Base-by-base conservation (phyloP, 2,329 filamentous ascomycete genomes). In the Taxawa tesnikishii region DNA sequence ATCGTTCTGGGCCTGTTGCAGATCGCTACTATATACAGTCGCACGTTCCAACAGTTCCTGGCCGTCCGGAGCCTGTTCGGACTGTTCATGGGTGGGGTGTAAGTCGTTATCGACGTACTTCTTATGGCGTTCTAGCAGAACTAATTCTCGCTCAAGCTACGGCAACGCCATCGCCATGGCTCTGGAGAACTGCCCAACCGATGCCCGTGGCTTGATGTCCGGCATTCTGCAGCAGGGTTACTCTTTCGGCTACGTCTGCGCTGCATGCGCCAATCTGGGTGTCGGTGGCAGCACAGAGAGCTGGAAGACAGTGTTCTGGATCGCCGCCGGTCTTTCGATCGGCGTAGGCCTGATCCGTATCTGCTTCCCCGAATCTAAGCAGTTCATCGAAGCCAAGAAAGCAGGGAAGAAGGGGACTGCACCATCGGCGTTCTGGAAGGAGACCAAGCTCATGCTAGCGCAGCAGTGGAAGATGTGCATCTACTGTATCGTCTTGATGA, bases 191-290 rank as follows among this genome's bases (percentile, higher is more conserved):
- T 71, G 76, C 38, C 79, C 79, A 1, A 27, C 29, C 14, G 73
- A 81, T 35, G 76, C 81, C 6, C 69, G 83, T 51, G 83, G 83
- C 44, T 63, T 90, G 23, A 82, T 90, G 70, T 83, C 77, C 10
- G 83, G 83, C 33, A 80, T 90, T 31, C 59, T 88, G 12, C 83
- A 90, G 47, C 81, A 85, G 54, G 83, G 83, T 3, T 87, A 85
- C 51, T 79, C 79, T 0, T 69, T 85, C 41, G 83, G 83, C 18
- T 88, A 88, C 48, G 73, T 90, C 25, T 66, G 84, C 40, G 83
- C 83, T 5, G 81, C 81, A 3, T 79, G 75, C 47, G 74, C 73
- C 46, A 85, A 81, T 42, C 70, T 85, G 25, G 79, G 77, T 29
- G 77, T 85, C 11, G 79, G 80, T 18, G 77, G 69, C 8, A 59